A percentile compares a stretch with the other conserved stretches of the same genome.
Evolutionary conservation across 1,284 basidiomycete genomes (phyloP).

Genomic region (Ceratobasidium sp.): DNA sequence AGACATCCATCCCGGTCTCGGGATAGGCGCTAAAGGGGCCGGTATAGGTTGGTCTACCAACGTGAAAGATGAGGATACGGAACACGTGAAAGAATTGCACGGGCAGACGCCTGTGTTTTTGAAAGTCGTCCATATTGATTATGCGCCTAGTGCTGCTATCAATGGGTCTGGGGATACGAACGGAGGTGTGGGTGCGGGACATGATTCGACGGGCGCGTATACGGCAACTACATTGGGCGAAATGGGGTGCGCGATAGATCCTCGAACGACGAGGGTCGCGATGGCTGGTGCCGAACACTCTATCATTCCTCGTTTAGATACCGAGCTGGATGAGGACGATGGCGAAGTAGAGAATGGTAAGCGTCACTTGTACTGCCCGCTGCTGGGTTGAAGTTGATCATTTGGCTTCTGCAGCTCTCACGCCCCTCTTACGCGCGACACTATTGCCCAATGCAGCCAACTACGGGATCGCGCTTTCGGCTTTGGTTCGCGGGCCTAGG

Average conservation of each 20-base stretch:
- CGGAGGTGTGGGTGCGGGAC: slow-evolving; percentile 51
- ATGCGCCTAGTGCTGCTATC: slow-evolving; percentile 61
- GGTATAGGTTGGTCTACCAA: slow-evolving; percentile 56
- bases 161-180: slow-evolving; percentile 47
- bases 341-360: slow-evolving; percentile 67
- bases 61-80: no score
- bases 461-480: slow-evolving; percentile 35
- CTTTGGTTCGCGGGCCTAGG: slow-evolving; percentile 48
- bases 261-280: slow-evolving; percentile 74
- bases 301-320: slow-evolving; percentile 60
- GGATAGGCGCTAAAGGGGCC: slow-evolving; percentile 45
- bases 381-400: not conserved
- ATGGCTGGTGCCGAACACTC: slow-evolving; percentile 82
- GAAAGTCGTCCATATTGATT: slow-evolving; percentile 79
- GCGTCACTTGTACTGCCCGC: slow-evolving; percentile 42
- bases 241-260: slow-evolving; percentile 88
- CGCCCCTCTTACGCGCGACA: slow-evolving; percentile 62
- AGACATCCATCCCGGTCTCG: slow-evolving; percentile 46
- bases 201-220: slow-evolving; percentile 58
- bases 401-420: not conserved
- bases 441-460: slow-evolving; percentile 76
- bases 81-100: not conserved
- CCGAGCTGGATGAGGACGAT: slow-evolving; percentile 45
- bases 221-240: slow-evolving; percentile 68
- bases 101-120: slow-evolving; percentile 67